Percentiles rank a stretch among this genome's conserved stretches.
Evolutionary conservation across 2,329 filamentous ascomycete genomes (phyloP).

Genomic region (Aureobasidium uvarum): DNA sequence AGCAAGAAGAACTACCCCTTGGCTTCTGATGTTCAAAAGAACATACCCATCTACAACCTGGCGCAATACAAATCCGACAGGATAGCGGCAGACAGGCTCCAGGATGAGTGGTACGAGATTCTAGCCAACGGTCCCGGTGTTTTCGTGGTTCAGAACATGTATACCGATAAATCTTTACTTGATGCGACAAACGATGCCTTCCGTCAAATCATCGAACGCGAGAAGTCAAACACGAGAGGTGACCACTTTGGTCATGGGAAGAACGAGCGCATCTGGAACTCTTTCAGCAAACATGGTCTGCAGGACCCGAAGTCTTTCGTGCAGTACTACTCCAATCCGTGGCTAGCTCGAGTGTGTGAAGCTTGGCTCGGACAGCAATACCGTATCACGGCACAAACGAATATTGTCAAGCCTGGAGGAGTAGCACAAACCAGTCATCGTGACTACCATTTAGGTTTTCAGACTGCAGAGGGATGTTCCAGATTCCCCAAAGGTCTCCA

Average conservation of each 20-base stretch:
- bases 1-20: slow-evolving; percentile 52
- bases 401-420: slow-evolving; percentile 60
- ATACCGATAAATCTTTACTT: slow-evolving; percentile 46
- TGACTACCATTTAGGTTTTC: slow-evolving; percentile 65
- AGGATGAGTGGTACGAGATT: slow-evolving; percentile 61
- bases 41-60: slow-evolving; percentile 58
- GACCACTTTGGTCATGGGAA: slow-evolving; percentile 60
- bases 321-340: slow-evolving; percentile 60
- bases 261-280: slow-evolving; percentile 66
- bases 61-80: slow-evolving; percentile 39
- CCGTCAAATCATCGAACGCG: slow-evolving; percentile 49
- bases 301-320: slow-evolving; percentile 54
- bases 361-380: slow-evolving; percentile 62
- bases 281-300: slow-evolving; percentile 60
- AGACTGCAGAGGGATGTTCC: slow-evolving; percentile 49
- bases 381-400: slow-evolving; percentile 61
- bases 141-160: slow-evolving; percentile 57
- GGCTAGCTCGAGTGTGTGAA: slow-evolving; percentile 53
- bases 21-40: slow-evolving; percentile 46
- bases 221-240: slow-evolving; percentile 47
- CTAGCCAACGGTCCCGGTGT: slow-evolving; percentile 59
- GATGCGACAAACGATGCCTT: slow-evolving; percentile 51
- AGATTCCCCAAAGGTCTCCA: slow-evolving; percentile 56
- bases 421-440: slow-evolving; percentile 58
- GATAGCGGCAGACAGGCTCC: slow-evolving; percentile 44